Conservation (phyloP, 2,329 filamentous ascomycete genomes). For the Allantophomopsis lycopodina region DNA sequence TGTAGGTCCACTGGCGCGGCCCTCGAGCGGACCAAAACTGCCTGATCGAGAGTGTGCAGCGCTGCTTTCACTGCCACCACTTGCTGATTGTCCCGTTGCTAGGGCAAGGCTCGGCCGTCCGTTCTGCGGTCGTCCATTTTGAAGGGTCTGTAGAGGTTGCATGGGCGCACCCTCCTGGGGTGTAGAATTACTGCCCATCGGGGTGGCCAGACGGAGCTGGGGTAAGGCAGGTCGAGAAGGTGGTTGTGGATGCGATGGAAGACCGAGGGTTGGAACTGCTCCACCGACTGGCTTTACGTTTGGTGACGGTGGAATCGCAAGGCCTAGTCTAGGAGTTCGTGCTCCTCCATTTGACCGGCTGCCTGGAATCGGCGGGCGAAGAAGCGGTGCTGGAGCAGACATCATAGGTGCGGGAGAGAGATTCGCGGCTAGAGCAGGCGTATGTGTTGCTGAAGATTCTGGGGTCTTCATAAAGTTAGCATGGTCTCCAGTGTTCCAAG, state of each 20-base stretch:
- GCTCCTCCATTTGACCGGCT: conserved; percentile 13
- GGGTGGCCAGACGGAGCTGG: conserved; percentile 75
- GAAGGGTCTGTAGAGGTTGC: conserved; percentile 4
- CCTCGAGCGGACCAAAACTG: conserved; percentile 68
- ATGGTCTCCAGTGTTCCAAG: neutral
- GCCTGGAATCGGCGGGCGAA: conserved; percentile 21
- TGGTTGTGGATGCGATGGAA: conserved; percentile 7
- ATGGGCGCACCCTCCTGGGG: conserved; percentile 52
- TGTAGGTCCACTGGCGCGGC: conserved; percentile 65
- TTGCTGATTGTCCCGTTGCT: conserved; percentile 51
- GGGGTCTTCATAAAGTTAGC: neutral
- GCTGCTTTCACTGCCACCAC: conserved; percentile 68
- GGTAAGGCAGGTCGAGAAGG: conserved; percentile 45
- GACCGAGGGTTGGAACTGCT: conserved; percentile 15
- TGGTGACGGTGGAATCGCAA: conserved; percentile 82
- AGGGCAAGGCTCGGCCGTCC: conserved; percentile 21
- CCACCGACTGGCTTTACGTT: conserved; percentile 62
- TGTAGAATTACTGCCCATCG: conserved; percentile 65
- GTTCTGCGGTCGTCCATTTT: conserved; percentile 4
- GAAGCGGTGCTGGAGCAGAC: conserved; percentile 19
- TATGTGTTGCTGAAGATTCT: too few relatives aligned
- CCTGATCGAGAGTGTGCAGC: conserved; percentile 68
- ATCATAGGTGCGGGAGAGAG: conserved; percentile 9
- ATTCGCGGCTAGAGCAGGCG: neutral
- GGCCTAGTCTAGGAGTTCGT: conserved; percentile 41